phyloP scores from a whole-genome alignment of 441 rosid genomes.

The Bocquillonia castaneifolia region DNA sequence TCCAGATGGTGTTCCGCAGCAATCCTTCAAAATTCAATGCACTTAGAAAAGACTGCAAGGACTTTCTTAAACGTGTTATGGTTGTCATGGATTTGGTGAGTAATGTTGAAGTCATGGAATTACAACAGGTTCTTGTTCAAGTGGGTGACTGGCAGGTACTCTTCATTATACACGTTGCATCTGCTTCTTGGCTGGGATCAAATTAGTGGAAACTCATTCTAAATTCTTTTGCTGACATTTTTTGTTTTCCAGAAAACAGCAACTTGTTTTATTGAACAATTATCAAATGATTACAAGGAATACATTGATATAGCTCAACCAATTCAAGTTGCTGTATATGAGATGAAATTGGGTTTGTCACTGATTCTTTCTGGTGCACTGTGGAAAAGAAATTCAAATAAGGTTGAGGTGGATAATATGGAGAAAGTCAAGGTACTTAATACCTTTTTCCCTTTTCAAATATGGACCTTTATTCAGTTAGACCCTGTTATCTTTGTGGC shows the following conservation, averaged over 20 bases:
- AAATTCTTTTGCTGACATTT: constrained; percentile 17
- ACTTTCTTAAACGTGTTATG: constrained; percentile 48
- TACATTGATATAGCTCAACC: constrained; percentile 81
- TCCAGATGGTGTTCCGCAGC: constrained; percentile 78
- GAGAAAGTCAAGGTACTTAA: constrained; percentile 58
- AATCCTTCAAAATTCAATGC: constrained; percentile 61
- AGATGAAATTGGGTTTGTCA: constrained; percentile 86
- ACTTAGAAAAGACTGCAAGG: constrained; percentile 60
- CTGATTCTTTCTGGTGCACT: constrained; percentile 51
- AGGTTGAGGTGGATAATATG: constrained; percentile 42
- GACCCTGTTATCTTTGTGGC: constrained; percentile 15
- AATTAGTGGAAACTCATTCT: not conserved
- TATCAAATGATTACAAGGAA: constrained; percentile 61
- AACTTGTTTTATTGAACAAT: constrained; percentile 50
- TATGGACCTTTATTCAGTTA: not conserved
- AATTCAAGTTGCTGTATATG: constrained; percentile 86
- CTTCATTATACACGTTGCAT: constrained; percentile 3
- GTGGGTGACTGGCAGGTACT: constrained; percentile 85
- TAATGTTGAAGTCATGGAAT: constrained; percentile 39
- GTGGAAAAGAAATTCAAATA: constrained; percentile 36
- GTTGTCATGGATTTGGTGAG: constrained; percentile 40
- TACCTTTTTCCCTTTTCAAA: not conserved
- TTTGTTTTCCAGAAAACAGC: constrained; percentile 68
- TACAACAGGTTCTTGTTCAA: constrained; percentile 48
- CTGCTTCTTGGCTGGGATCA: constrained; percentile 1